Conservation (phyloP, 805 yeast genomes). For the Candida rishiriensis region DNA sequence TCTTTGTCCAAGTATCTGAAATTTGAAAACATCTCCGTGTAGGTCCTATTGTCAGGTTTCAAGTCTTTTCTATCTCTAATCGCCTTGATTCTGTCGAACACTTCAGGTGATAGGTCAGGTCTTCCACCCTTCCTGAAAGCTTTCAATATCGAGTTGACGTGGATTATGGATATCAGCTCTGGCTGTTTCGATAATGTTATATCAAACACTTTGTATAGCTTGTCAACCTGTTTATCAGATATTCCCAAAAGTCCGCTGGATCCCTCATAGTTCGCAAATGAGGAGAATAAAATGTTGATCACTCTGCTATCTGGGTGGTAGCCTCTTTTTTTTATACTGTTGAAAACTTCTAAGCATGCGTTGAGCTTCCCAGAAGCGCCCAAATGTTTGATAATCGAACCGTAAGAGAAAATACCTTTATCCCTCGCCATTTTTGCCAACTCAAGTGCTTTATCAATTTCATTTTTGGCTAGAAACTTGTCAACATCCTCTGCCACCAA, state of each 20-base stretch:
- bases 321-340: slow-evolving; percentile 59
- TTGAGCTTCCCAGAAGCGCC: slow-evolving; percentile 39
- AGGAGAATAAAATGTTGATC: slow-evolving; percentile 42
- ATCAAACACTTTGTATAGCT: slow-evolving; percentile 30
- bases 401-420: slow-evolving; percentile 58
- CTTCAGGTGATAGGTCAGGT: slow-evolving; percentile 33
- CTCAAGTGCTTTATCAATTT: slow-evolving; percentile 44
- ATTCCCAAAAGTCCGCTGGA: slow-evolving; percentile 13
- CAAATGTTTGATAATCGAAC: slow-evolving; percentile 51
- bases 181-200: slow-evolving; percentile 25
- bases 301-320: slow-evolving; percentile 47
- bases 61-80: slow-evolving; percentile 14
- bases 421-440: slow-evolving; percentile 22
- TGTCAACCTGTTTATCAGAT: slow-evolving; percentile 31
- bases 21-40: slow-evolving; percentile 26
- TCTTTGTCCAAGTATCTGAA: slow-evolving; percentile 10
- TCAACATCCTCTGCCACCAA: slow-evolving; percentile 50
- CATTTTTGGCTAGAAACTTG: slow-evolving; percentile 47
- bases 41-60: slow-evolving; percentile 33
- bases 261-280: slow-evolving; percentile 33
- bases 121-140: slow-evolving; percentile 40
- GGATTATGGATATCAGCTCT: slow-evolving; percentile 32
- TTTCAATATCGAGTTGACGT: slow-evolving; percentile 42
- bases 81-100: slow-evolving; percentile 30
- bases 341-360: slow-evolving; percentile 46